Evolutionary conservation across 345 rosid species (phyloP).

Genomic region (Arabidopsis suecica): DNA sequence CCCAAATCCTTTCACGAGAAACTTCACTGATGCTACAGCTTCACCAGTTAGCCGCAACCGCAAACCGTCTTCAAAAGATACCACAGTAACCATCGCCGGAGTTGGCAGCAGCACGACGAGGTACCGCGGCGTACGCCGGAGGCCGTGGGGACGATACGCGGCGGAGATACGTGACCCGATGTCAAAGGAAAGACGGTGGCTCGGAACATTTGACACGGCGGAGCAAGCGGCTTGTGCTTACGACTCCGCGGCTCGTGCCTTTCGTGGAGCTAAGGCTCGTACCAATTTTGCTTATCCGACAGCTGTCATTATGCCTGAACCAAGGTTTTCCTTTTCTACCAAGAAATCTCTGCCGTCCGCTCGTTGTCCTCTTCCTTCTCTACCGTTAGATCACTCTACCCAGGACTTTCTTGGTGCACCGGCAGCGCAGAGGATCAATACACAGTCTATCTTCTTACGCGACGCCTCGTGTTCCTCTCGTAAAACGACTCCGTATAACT

Average conservation of each 20-base stretch:
- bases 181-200: constrained; percentile 92
- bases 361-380: constrained; percentile 17
- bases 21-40: constrained; percentile 23
- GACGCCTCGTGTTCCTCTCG: constrained; percentile 53
- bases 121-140: constrained; percentile 94
- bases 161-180: constrained; percentile 96
- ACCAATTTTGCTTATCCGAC: constrained; percentile 82
- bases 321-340: constrained; percentile 39
- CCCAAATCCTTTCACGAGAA: constrained; percentile 39
- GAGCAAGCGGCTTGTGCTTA: constrained; percentile 98
- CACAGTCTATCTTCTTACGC: constrained; percentile 55
- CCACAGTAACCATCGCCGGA: constrained; percentile 47
- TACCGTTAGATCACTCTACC: constrained; percentile 29
- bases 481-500: background rate
- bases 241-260: constrained; percentile 87
- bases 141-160: constrained; percentile 99
- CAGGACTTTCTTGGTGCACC: constrained; percentile 30
- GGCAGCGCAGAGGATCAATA: constrained; percentile 36
- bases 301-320: constrained; percentile 36
- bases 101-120: constrained; percentile 49
- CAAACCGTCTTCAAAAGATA: constrained; percentile 46
- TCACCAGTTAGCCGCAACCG: constrained; percentile 11
- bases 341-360: constrained; percentile 45
- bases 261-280: constrained; percentile 91
- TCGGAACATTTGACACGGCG: constrained; percentile 98